Percentiles rank a stretch among this genome's conserved stretches.
These are phyloP conservation scores for Ascochyta lentis DNA, from an alignment of 2,329 filamentous ascomycete genomes.

Conservation along the genomic window DNA sequence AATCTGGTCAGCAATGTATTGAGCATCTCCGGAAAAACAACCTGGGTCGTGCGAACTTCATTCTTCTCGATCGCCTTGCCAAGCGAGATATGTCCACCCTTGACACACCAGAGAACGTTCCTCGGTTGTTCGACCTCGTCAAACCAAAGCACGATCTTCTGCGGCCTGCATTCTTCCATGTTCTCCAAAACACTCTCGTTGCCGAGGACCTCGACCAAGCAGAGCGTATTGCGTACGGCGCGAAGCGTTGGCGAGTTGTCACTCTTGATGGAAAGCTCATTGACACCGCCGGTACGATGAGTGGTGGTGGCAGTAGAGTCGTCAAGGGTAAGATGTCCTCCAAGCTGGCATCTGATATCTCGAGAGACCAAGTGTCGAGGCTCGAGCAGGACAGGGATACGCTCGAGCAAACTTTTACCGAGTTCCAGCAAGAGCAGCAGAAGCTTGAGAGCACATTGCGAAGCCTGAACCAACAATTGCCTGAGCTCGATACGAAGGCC, in stretches of 20 bases:
- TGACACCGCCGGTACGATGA: slow-evolving; percentile 98
- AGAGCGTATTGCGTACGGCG: slow-evolving; percentile 94
- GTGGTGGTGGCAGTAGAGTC: slow-evolving; percentile 88
- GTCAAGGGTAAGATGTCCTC: slow-evolving; percentile 96
- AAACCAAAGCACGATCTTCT: slow-evolving; percentile 88
- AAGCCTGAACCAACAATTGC: slow-evolving; percentile 77
- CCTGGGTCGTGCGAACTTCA: slow-evolving; percentile 94
- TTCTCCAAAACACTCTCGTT: slow-evolving; percentile 93
- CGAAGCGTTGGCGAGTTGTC: slow-evolving; percentile 92
- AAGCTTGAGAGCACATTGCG: slow-evolving; percentile 77
- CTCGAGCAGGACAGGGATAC: slow-evolving; percentile 86
- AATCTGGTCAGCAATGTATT: slow-evolving; percentile 96
- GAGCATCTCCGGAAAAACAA: slow-evolving; percentile 98
- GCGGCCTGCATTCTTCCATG: slow-evolving; percentile 90
- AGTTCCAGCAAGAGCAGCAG: slow-evolving; percentile 83
- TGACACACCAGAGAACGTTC: slow-evolving; percentile 88
- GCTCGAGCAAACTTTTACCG: slow-evolving; percentile 80
- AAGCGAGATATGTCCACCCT: slow-evolving; percentile 79
- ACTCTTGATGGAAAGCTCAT: slow-evolving; percentile 95
- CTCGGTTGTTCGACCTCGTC: slow-evolving; percentile 90
- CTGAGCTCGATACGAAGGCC: slow-evolving; percentile 84
- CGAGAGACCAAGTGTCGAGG: slow-evolving; percentile 86
- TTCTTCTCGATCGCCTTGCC: slow-evolving; percentile 87
- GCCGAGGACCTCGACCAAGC: slow-evolving; percentile 93
- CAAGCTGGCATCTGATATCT: slow-evolving; percentile 85